Percentiles rank a stretch among this genome's conserved stretches.
phyloP scores from a whole-genome alignment of 2,329 filamentous ascomycete species.

The Trichoderma lentiforme region DNA sequence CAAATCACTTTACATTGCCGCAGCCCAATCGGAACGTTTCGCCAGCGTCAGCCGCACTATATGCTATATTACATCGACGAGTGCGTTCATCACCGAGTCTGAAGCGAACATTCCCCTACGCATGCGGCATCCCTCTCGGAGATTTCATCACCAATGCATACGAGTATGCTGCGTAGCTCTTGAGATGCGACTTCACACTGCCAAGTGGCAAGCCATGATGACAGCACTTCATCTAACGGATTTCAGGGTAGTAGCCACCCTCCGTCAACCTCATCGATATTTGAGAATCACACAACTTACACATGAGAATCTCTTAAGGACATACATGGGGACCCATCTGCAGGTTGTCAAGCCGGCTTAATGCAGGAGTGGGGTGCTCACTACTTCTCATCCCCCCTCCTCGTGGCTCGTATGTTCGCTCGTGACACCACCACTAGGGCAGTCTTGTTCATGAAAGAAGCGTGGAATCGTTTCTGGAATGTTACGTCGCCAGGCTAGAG shows the following conservation, averaged over 20 bases:
- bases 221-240: background rate
- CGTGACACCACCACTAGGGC: background rate
- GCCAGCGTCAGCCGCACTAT: background rate
- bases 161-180: background rate
- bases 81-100: background rate
- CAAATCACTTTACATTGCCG: conserved; percentile 11
- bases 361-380: background rate
- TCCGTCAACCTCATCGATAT: background rate
- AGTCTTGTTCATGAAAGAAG: background rate
- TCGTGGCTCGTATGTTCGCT: background rate
- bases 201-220: conserved; percentile 12
- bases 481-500: background rate
- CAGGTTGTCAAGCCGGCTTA: background rate
- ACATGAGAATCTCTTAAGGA: background rate
- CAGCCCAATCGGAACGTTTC: background rate
- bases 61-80: background rate
- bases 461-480: conserved; percentile 10
- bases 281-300: background rate
- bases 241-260: background rate
- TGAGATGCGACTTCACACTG: background rate
- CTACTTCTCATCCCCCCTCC: background rate
- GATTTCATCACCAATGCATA: conserved; percentile 3
- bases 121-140: background rate
- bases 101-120: background rate
- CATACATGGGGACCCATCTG: conserved; percentile 1